Conservation (phyloP, 1,284 basidiomycete genomes). For the Albatrellus sp. region DNA sequence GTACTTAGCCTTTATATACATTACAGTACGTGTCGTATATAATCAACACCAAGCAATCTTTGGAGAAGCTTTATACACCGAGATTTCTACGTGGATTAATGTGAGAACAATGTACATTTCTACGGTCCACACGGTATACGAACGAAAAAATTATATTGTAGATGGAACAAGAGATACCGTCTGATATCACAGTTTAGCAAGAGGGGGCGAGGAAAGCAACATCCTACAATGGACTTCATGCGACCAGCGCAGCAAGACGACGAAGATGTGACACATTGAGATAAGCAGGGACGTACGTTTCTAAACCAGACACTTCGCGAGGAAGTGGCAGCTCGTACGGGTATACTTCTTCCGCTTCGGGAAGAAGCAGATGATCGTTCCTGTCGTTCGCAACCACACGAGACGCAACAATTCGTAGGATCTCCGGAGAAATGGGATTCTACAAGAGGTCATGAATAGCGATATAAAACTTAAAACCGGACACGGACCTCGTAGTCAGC, state of each 20-base stretch:
- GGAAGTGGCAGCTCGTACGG: slow-evolving; percentile 83
- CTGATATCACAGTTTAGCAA: slow-evolving; percentile 13
- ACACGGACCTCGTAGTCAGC: slow-evolving; percentile 84
- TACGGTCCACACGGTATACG: neutral
- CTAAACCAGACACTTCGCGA: slow-evolving; percentile 76
- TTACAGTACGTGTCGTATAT: no score
- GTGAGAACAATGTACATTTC: neutral
- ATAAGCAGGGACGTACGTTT: slow-evolving; percentile 82
- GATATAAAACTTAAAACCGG: slow-evolving; percentile 9
- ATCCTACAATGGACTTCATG: slow-evolving; percentile 25
- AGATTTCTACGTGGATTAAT: neutral
- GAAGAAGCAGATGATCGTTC: slow-evolving; percentile 88
- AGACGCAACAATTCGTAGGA: slow-evolving; percentile 90
- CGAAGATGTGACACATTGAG: slow-evolving; percentile 76
- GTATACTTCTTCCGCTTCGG: slow-evolving; percentile 92
- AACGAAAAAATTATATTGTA: slow-evolving; percentile 11
- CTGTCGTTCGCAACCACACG: slow-evolving; percentile 90
- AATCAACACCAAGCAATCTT: no score
- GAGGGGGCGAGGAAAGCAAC: neutral
- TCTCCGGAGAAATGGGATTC: slow-evolving; percentile 94
- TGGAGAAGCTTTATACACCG: no score
- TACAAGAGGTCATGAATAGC: slow-evolving; percentile 21
- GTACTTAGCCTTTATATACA: no score
- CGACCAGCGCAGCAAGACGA: slow-evolving; percentile 71
- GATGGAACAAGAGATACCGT: slow-evolving; percentile 15